phyloP scores from a whole-genome alignment of 164 flowering plant genomes.

The Magnolia sinica region DNA sequence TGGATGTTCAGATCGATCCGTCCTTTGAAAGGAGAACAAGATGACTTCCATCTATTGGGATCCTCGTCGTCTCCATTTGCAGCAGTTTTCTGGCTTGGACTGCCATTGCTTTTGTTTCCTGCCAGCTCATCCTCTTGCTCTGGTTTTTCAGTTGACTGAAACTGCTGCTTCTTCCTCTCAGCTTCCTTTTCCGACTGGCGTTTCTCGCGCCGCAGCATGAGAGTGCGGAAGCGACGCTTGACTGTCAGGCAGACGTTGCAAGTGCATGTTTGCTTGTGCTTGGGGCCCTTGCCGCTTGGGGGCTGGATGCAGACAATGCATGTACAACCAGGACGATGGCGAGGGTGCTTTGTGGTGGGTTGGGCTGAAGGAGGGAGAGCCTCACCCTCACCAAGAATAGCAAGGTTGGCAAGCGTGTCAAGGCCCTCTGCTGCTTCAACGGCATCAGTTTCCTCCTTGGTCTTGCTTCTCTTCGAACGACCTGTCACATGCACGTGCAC shows the following conservation, averaged over 20 bases:
- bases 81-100: slow-evolving; percentile 21
- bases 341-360: slow-evolving; percentile 80
- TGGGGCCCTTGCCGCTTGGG: slow-evolving; percentile 87
- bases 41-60: slow-evolving; percentile 25
- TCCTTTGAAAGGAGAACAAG: slow-evolving; percentile 58
- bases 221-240: slow-evolving; percentile 69
- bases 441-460: slow-evolving; percentile 35
- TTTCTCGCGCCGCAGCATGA: slow-evolving; percentile 66
- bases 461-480: slow-evolving; percentile 42
- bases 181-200: slow-evolving; percentile 59
- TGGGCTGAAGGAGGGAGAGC: slow-evolving; percentile 39
- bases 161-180: slow-evolving; percentile 39
- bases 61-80: slow-evolving; percentile 36
- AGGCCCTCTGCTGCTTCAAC: slow-evolving; percentile 63
- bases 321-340: slow-evolving; percentile 82
- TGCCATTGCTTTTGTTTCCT: slow-evolving; percentile 23
- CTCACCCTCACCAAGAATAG: slow-evolving; percentile 59
- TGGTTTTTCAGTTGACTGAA: slow-evolving; percentile 22
- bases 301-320: slow-evolving; percentile 98
- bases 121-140: slow-evolving; percentile 22
- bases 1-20: slow-evolving; percentile 77
- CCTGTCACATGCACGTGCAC: slow-evolving; percentile 21
- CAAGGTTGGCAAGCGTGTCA: slow-evolving; percentile 68
- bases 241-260: slow-evolving; percentile 75
- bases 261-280: slow-evolving; percentile 70